A percentile compares a stretch with the other conserved stretches of the same genome.
Conservation (phyloP, 345 rosid genomes). For the Pugionium cornutum region DNA sequence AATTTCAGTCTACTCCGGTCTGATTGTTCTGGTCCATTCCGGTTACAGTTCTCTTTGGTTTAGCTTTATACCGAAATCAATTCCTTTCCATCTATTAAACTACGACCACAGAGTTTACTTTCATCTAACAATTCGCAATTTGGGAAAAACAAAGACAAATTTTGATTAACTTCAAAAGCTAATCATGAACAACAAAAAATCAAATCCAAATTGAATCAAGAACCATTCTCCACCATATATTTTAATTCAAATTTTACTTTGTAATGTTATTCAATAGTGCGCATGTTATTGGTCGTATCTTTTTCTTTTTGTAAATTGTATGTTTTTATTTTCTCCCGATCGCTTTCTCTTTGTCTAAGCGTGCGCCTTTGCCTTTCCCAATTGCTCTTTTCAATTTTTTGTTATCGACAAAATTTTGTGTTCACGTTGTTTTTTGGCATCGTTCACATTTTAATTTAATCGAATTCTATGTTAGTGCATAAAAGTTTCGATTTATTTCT, state of each 20-base stretch:
- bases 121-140: too few relatives aligned
- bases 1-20: constrained; percentile 8
- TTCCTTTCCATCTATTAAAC: background rate
- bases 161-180: too few relatives aligned
- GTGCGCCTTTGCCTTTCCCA: constrained; percentile 29
- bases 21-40: constrained; percentile 2
- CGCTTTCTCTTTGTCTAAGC: constrained; percentile 39
- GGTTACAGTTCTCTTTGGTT: background rate
- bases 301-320: background rate
- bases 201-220: constrained; percentile 12
- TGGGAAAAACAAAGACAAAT: too few relatives aligned
- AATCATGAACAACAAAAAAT: background rate
- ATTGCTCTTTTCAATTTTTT: constrained; percentile 8
- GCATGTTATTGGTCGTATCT: background rate
- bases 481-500: background rate
- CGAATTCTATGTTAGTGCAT: constrained; percentile 14
- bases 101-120: too few relatives aligned
- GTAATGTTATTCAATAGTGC: constrained; percentile 29
- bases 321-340: background rate
- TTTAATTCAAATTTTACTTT: too few relatives aligned
- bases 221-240: background rate
- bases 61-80: background rate
- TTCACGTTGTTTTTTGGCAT: constrained; percentile 15
- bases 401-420: background rate
- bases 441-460: constrained; percentile 17